Base-by-base conservation (phyloP, 306 rosid genomes). In the Lathyrus sativus region DNA sequence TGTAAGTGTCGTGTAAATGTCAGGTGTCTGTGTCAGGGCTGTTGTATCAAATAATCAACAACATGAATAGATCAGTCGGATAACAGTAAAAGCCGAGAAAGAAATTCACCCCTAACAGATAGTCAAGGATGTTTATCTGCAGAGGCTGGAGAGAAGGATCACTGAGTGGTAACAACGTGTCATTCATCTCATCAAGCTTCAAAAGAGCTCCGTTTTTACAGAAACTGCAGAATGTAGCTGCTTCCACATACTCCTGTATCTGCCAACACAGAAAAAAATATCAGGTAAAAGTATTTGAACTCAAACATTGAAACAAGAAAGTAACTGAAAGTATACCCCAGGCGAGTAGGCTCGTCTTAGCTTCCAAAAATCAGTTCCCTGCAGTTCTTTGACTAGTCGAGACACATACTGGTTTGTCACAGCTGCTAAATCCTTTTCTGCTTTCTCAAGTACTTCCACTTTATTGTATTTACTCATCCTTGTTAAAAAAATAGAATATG, bases 321-420 rank as follows among this genome's bases (percentile, higher is more conserved):
- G 73, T 64, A 64, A 83, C 61, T 55, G 7, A 39, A 76, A 67
- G 53, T 29, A 68, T 74, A 90, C 98, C 96, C 97, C 97, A 5
- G 97, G 98, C 17, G 98, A 88, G 86, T 93, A 93, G 37, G 98
- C 96, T 65, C 95, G 87, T 78, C 98, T 81, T 45, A 93, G 90
- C 89, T 93, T 93, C 98, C 98, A 93, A 80, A 93, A 93, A 75
- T 93, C 98, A 63, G 89, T 85, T 64, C 98, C 98, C 71, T 84
- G 84, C 70, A 93, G 78, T 80, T 93, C 98, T 66, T 71, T 84
- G 69, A 88, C 88, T 48, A 90, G 83, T 70, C 81, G 80, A 43
- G 90, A 76, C 22, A 93, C 51, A 24, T 80, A 75, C 57, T 82
- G 90, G 76, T 81, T 59, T 64, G 85, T 78, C 71, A 93, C 98